Conservation (phyloP, 441 rosid species). For the Dalechampia spathulata region DNA sequence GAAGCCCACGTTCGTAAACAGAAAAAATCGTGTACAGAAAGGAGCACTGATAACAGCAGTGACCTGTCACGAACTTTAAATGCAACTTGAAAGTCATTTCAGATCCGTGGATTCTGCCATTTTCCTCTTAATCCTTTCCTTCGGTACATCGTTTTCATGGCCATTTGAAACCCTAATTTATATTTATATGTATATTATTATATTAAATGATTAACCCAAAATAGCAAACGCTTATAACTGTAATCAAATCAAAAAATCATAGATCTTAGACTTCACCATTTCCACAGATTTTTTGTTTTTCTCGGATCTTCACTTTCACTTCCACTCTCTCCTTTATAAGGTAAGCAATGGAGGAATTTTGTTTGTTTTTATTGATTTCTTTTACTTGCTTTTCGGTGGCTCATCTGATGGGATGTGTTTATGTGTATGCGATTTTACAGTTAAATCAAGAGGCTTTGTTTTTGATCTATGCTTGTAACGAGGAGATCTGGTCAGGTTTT, state of each 20-base stretch:
- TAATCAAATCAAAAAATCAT: too few species aligned
- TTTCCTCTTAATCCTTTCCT: not conserved
- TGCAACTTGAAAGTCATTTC: conserved; percentile 24
- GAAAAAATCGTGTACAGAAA: too few species aligned
- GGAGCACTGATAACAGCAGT: too few species aligned
- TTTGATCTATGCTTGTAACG: conserved; percentile 11
- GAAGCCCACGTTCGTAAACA: too few species aligned
- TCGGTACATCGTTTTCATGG: not conserved
- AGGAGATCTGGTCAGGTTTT: conserved; percentile 22
- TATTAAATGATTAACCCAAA: not conserved
- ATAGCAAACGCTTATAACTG: not conserved
- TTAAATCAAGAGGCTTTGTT: conserved; percentile 1
- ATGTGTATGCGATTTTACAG: conserved; percentile 17
- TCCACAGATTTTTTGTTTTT: too few species aligned
- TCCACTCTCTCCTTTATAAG: not conserved
- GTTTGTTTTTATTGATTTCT: not conserved
- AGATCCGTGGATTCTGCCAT: conserved; percentile 42
- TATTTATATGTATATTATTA: too few species aligned
- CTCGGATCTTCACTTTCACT: too few species aligned
- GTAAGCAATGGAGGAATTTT: not conserved
- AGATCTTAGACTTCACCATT: too few species aligned
- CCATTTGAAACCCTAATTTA: not conserved
- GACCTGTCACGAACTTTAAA: conserved; percentile 24
- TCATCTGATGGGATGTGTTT: conserved; percentile 5
- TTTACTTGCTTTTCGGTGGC: not conserved